These are phyloP conservation scores for Diospyros lotus DNA, from an alignment of 148 eudicot species.

Conservation along the genomic window DNA sequence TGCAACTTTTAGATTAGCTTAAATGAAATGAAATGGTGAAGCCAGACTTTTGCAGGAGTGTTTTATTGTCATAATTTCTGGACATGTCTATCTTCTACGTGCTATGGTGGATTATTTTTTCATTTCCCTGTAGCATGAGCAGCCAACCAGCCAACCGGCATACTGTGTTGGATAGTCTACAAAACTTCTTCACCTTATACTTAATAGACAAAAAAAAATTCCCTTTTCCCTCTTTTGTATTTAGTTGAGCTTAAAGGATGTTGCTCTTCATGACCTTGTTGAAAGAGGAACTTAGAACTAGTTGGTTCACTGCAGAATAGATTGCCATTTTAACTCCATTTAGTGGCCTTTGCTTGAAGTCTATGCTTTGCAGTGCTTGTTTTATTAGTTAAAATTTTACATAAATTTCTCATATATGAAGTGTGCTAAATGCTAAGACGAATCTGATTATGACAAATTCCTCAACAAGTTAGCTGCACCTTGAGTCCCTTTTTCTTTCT, in stretches of 20 bases:
- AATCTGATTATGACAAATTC: too few species aligned
- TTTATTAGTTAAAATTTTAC: too few species aligned
- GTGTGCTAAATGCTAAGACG: too few species aligned
- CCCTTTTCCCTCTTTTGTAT: neutral
- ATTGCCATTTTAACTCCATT: too few species aligned
- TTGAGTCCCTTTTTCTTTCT: too few species aligned
- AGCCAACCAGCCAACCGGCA: neutral
- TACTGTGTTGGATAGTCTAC: neutral
- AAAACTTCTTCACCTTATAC: neutral
- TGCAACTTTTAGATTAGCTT: neutral
- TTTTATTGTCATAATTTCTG: neutral
- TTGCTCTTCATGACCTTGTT: neutral
- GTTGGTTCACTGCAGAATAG: too few species aligned
- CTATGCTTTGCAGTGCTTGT: too few species aligned
- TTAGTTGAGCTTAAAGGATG: neutral
- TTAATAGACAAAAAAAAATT: neutral
- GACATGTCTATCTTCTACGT: slow-evolving; percentile 5
- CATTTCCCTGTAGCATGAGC: neutral
- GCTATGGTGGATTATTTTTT: neutral
- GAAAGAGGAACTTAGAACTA: too few species aligned
- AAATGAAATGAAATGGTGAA: neutral
- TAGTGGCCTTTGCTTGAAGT: too few species aligned
- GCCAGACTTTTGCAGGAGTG: neutral
- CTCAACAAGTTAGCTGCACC: too few species aligned
- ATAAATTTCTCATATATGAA: too few species aligned